phyloP scores from a whole-genome alignment of 208 protist genomes.

The Herpetomonas tarakana region DNA sequence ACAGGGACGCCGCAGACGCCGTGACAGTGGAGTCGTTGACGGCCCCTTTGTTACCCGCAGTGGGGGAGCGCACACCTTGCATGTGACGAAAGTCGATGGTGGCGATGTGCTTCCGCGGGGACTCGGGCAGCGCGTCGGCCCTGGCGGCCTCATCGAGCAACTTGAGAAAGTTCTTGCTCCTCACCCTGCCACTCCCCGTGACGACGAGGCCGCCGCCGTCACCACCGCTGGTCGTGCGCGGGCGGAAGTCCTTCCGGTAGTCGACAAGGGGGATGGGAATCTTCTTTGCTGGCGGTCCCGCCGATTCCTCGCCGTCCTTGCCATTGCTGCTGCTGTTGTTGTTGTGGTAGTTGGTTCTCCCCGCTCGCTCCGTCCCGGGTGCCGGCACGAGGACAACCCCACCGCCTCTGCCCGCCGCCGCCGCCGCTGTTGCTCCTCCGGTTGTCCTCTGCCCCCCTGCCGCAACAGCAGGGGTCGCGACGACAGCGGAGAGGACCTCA shows the following conservation, averaged over 20 bases:
- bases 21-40: neutral
- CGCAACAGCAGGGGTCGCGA: neutral
- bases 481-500: slow-evolving; percentile 25
- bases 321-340: too few species aligned
- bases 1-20: slow-evolving; percentile 1
- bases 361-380: neutral
- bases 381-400: neutral
- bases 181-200: too few species aligned
- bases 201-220: neutral
- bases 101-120: slow-evolving; percentile 18
- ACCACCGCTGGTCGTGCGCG: neutral
- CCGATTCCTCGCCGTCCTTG: neutral
- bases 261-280: neutral
- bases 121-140: neutral
- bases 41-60: neutral
- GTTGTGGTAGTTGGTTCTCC: neutral
- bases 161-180: neutral
- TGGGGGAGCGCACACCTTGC: slow-evolving; percentile 27
- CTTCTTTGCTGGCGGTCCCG: neutral
- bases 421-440: too few species aligned
- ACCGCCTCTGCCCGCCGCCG: too few species aligned
- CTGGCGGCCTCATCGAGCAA: neutral
- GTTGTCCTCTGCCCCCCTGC: too few species aligned
- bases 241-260: neutral
- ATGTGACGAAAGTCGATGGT: slow-evolving; percentile 32